phyloP scores from a whole-genome alignment of 345 rosid species.

The Eucalyptus brandiana region DNA sequence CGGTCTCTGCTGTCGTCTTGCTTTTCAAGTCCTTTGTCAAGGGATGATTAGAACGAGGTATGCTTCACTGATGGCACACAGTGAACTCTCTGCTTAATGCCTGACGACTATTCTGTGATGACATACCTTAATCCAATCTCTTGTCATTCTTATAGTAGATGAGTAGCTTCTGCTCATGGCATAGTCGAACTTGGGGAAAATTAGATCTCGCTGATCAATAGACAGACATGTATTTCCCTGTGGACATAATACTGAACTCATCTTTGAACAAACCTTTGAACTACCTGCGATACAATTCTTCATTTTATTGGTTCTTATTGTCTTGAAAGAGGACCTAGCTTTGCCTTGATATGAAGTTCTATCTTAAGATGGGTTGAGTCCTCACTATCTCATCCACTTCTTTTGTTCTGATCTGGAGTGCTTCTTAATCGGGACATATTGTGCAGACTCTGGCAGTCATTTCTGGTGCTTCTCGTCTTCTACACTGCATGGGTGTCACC shows the following conservation, averaged over 20 bases:
- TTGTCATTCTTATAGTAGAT: background rate
- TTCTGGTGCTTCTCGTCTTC: slow-evolving; percentile 59
- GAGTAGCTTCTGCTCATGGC: background rate
- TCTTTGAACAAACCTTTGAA: background rate
- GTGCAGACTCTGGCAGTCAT: slow-evolving; percentile 63
- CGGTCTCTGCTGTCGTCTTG: background rate
- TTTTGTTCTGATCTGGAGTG: background rate
- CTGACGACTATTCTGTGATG: background rate
- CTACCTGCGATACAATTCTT: background rate
- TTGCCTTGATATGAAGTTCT: background rate
- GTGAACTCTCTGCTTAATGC: background rate
- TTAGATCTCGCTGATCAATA: background rate
- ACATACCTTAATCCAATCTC: background rate
- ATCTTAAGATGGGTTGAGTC: background rate
- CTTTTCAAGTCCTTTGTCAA: background rate
- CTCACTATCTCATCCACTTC: background rate
- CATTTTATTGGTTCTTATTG: background rate
- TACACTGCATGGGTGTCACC: slow-evolving; percentile 94
- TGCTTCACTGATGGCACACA: background rate
- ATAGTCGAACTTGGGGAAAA: background rate
- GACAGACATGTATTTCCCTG: background rate
- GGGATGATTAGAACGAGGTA: background rate
- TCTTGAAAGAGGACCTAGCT: background rate
- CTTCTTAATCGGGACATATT: background rate
- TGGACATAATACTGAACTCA: background rate